phyloP scores from a whole-genome alignment of 1,284 basidiomycete species.

The Rhodotorula sp. region DNA sequence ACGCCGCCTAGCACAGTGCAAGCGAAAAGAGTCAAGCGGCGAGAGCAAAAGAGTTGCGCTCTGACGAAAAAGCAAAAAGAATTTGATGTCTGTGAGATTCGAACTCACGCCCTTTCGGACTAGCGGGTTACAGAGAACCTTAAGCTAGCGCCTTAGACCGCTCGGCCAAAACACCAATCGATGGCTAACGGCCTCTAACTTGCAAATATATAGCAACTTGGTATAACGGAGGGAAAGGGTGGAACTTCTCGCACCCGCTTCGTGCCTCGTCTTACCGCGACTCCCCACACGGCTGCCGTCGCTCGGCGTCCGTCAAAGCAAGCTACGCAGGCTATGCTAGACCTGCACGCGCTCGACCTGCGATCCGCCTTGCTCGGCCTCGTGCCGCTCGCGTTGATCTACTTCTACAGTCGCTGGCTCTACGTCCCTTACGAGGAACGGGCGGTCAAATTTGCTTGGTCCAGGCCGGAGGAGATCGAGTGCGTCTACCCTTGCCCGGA shows the following conservation, averaged over 20 bases:
- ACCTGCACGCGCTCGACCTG: background rate
- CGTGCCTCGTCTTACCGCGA: too few relatives aligned
- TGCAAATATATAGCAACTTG: too few relatives aligned
- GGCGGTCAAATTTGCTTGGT: constrained; percentile 19
- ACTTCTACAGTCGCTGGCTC: constrained; percentile 12
- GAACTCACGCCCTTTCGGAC: constrained; percentile 41
- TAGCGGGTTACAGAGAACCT: constrained; percentile 24
- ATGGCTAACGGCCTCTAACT: too few relatives aligned
- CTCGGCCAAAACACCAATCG: constrained; percentile 39
- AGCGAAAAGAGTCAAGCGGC: too few relatives aligned
- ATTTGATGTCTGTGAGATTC: constrained; percentile 37
- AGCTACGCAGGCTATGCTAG: background rate
- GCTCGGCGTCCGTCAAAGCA: too few relatives aligned
- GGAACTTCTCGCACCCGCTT: too few relatives aligned
- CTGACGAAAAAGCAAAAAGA: constrained; percentile 9
- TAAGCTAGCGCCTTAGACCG: constrained; percentile 44
- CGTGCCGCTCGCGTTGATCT: background rate
- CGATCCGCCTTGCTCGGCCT: constrained; percentile 1
- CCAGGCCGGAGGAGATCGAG: constrained; percentile 17
- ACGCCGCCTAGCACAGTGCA: too few relatives aligned
- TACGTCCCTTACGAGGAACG: constrained; percentile 15
- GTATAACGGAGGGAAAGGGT: too few relatives aligned
- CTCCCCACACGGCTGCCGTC: too few relatives aligned
- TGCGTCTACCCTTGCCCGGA: background rate
- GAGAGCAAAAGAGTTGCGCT: too few relatives aligned